Percentiles rank a stretch among this genome's conserved stretches.
These are phyloP conservation scores for Agaricus blazei DNA, from an alignment of 768 basidiomycete species.

Conservation along the genomic window DNA sequence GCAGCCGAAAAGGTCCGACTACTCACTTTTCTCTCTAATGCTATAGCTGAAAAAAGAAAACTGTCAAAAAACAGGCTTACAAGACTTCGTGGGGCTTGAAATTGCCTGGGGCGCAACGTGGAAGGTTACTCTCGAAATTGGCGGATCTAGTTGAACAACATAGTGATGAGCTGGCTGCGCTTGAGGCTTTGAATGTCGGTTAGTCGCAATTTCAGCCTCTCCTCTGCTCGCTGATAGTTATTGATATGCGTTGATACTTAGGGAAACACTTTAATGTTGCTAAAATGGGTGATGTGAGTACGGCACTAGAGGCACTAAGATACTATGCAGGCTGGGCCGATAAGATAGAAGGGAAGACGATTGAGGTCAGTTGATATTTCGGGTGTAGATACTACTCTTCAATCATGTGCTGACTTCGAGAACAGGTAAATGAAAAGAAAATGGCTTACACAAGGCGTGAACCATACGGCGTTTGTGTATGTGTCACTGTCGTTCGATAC, in stretches of 20 bases:
- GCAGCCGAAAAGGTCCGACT: conserved; percentile 50
- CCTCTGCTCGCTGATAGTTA: not conserved
- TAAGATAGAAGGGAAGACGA: conserved; percentile 72
- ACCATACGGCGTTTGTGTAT: conserved; percentile 48
- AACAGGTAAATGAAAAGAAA: conserved; percentile 47
- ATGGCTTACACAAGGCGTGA: conserved; percentile 68
- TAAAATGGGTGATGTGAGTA: conserved; percentile 43
- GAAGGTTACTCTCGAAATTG: conserved; percentile 57
- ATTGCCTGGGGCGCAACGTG: conserved; percentile 44
- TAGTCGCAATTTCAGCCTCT: conserved; percentile 10
- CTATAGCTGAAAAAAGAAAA: too few species aligned
- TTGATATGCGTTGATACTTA: conserved; percentile 8
- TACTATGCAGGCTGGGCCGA: conserved; percentile 93
- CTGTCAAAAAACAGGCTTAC: conserved; percentile 21
- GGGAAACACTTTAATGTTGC: conserved; percentile 53
- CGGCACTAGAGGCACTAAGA: conserved; percentile 45
- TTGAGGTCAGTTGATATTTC: conserved; percentile 39
- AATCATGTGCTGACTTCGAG: too few species aligned
- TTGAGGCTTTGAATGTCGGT: conserved; percentile 73
- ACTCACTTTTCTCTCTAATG: too few species aligned
- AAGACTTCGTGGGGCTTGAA: conserved; percentile 69
- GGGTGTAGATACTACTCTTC: not conserved
- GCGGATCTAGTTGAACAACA: conserved; percentile 59
- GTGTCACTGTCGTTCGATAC: not conserved
- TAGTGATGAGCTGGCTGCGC: conserved; percentile 59